A percentile compares a stretch with the other conserved stretches of the same genome.
Evolutionary conservation across 2,329 filamentous ascomycete species (phyloP).

Genomic region (Epichloe festucae): DNA sequence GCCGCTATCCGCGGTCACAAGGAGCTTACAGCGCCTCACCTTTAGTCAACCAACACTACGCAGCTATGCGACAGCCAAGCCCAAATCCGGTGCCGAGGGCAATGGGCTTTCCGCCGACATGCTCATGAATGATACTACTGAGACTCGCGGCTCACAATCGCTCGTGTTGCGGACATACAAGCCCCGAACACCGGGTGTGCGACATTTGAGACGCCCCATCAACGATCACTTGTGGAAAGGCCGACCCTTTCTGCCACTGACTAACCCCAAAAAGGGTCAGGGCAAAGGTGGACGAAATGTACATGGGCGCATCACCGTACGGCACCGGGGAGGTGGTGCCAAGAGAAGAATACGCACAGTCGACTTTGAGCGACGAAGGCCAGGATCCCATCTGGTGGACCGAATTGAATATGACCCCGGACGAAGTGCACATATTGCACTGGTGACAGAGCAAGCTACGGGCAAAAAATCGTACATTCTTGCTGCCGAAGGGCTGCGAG

Average conservation of each 20-base stretch:
- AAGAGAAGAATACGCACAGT: slow-evolving; percentile 86
- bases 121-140: slow-evolving; percentile 7
- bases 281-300: slow-evolving; percentile 87
- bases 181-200: slow-evolving; percentile 80
- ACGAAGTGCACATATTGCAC: slow-evolving; percentile 82
- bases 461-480: slow-evolving; percentile 79
- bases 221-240: slow-evolving; percentile 98
- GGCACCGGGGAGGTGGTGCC: slow-evolving; percentile 83
- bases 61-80: slow-evolving; percentile 18
- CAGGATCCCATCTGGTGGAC: slow-evolving; percentile 79
- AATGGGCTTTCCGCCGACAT: slow-evolving; percentile 10
- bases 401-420: slow-evolving; percentile 94
- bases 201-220: slow-evolving; percentile 82
- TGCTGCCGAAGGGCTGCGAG: slow-evolving; percentile 86
- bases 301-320: slow-evolving; percentile 70
- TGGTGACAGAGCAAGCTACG: slow-evolving; percentile 64
- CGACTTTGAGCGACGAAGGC: slow-evolving; percentile 68
- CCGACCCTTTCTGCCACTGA: slow-evolving; percentile 67
- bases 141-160: slow-evolving; percentile 19
- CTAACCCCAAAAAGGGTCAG: slow-evolving; percentile 85
- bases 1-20: slow-evolving; percentile 16
- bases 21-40: slow-evolving; percentile 16
- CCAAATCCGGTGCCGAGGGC: slow-evolving; percentile 9
- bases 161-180: slow-evolving; percentile 70
- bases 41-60: slow-evolving; percentile 15